These are phyloP conservation scores for Globisporangium okanoganense DNA, from an alignment of 352 stramenopile genomes.

Conservation along the genomic window DNA sequence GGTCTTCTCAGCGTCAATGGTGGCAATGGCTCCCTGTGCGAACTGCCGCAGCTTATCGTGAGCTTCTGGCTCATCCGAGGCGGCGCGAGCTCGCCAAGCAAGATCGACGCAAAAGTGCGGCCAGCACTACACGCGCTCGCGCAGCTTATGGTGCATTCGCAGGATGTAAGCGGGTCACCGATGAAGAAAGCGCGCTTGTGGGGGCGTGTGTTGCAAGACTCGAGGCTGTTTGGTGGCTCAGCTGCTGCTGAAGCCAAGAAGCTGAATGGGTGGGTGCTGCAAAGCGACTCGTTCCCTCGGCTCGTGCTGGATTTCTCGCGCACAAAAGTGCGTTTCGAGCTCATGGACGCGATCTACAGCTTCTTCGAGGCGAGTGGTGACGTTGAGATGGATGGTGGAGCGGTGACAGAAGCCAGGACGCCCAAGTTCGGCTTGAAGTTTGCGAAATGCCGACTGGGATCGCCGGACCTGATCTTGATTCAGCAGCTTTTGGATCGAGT, in stretches of 20 bases:
- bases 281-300: neutral
- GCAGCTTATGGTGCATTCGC: neutral
- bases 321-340: neutral
- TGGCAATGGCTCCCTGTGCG: neutral
- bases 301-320: conserved; percentile 4
- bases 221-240: neutral
- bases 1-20: neutral
- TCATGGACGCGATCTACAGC: neutral
- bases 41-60: neutral
- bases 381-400: neutral
- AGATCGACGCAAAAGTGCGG: neutral
- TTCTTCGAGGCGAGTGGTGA: neutral
- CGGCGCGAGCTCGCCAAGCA: neutral
- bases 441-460: neutral
- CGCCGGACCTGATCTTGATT: conserved; percentile 4
- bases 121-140: neutral
- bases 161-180: neutral
- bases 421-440: conserved; percentile 1
- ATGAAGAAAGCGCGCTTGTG: neutral
- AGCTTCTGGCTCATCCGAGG: neutral
- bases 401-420: neutral
- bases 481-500: conserved; percentile 3
- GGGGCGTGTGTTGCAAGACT: neutral
- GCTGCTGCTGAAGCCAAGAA: neutral
- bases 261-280: neutral